phyloP scores from a whole-genome alignment of 139 green algal genomes.

The Chlorella sorokiniana region DNA sequence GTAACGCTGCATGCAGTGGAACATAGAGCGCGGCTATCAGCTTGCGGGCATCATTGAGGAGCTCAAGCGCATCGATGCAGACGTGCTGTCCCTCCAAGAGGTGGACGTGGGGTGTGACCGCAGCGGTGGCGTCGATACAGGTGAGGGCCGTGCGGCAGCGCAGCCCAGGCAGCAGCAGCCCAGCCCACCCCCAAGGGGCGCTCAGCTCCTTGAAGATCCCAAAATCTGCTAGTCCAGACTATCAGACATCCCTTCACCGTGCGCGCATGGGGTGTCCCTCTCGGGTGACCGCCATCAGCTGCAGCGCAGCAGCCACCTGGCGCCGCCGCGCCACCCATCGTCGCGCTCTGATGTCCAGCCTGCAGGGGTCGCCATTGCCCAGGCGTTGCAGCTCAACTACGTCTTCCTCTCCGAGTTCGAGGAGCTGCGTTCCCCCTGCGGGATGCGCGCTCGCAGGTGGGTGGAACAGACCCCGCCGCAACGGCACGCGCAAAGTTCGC shows the following conservation, averaged over 20 bases:
- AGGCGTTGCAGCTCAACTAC: constrained; percentile 73
- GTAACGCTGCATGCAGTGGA: constrained; percentile 74
- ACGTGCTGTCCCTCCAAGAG: constrained; percentile 82
- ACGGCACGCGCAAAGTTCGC: no score
- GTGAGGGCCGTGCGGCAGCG: background rate
- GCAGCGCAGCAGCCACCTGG: no score
- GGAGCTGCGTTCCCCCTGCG: constrained; percentile 70
- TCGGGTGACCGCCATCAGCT: no score
- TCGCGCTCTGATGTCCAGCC: background rate
- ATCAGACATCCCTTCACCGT: no score
- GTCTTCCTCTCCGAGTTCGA: constrained; percentile 89
- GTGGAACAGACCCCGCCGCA: background rate
- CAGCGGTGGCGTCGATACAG: constrained; percentile 48
- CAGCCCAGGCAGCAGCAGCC: no score
- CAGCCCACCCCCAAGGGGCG: no score
- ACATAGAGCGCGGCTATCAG: constrained; percentile 91
- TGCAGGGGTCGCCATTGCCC: constrained; percentile 68
- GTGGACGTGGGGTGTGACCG: constrained; percentile 85
- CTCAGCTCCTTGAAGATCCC: no score
- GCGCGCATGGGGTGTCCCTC: no score
- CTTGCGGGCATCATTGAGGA: constrained; percentile 74
- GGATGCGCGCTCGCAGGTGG: constrained; percentile 10
- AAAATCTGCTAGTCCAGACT: no score
- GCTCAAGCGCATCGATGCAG: constrained; percentile 68
- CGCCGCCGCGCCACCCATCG: background rate